These are phyloP conservation scores for Lupinus albus DNA, from an alignment of 306 rosid genomes.

Conservation along the genomic window DNA sequence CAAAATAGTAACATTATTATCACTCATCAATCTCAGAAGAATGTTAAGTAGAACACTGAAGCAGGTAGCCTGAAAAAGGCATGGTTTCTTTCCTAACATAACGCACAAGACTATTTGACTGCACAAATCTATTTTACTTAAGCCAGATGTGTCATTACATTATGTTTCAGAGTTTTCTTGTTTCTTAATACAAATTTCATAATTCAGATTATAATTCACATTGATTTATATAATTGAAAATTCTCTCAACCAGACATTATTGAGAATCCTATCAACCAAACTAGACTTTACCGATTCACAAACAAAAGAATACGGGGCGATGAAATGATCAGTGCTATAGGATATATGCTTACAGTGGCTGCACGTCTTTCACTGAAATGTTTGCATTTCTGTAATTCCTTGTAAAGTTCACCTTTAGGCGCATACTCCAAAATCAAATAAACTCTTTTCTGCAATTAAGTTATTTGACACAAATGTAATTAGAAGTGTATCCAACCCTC, in stretches of 20 bases:
- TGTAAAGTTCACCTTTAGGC: slow-evolving; percentile 96
- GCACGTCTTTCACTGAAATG: slow-evolving; percentile 98
- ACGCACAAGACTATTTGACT: background rate
- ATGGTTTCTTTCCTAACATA: background rate
- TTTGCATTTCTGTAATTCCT: slow-evolving; percentile 92
- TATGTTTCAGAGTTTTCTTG: background rate
- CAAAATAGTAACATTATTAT: slow-evolving; percentile 19
- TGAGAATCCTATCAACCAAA: too few species aligned
- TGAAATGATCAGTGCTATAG: background rate
- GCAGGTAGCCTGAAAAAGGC: background rate
- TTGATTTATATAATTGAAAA: background rate
- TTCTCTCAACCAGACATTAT: too few species aligned
- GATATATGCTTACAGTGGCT: slow-evolving; percentile 75
- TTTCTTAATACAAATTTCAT: background rate
- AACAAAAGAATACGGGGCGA: background rate
- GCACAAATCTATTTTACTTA: background rate
- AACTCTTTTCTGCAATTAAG: slow-evolving; percentile 76
- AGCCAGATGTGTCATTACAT: background rate
- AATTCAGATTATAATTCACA: background rate
- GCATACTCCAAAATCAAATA: slow-evolving; percentile 96
- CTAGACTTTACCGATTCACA: background rate
- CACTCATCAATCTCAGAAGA: slow-evolving; percentile 19
- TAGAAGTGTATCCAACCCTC: slow-evolving; percentile 1
- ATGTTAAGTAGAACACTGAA: slow-evolving; percentile 2
- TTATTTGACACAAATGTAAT: slow-evolving; percentile 27